Evolutionary conservation across 202 grass and related monocot genomes (phyloP).

Genomic region (Cymbopogon flexuosus): DNA sequence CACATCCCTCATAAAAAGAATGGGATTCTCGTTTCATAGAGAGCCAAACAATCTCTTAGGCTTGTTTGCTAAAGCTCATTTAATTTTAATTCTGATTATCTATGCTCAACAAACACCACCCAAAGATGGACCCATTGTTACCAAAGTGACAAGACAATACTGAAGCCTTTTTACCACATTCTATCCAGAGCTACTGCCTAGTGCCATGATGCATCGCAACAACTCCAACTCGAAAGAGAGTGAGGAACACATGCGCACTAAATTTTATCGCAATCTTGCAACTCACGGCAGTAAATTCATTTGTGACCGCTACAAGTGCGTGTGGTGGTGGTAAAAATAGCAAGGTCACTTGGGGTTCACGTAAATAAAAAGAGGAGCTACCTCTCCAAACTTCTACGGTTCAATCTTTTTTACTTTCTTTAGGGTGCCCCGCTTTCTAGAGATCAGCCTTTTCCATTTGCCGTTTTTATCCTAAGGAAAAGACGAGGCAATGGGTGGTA

Average conservation of each 20-base stretch:
- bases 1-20: too few species aligned
- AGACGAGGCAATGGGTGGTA: not conserved
- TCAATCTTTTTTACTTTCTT: not conserved
- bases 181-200: not conserved
- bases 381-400: not conserved
- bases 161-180: not conserved
- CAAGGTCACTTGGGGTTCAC: constrained; percentile 21
- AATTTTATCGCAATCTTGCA: constrained; percentile 21
- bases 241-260: not conserved
- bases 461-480: not conserved
- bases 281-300: constrained; percentile 12
- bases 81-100: too few species aligned
- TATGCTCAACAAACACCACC: not conserved
- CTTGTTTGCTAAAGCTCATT: too few species aligned
- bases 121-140: not conserved
- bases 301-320: not conserved
- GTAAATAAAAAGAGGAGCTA: not conserved
- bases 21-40: too few species aligned
- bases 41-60: too few species aligned
- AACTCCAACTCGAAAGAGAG: not conserved
- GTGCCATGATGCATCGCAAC: constrained; percentile 22
- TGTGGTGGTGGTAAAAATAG: not conserved
- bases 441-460: not conserved
- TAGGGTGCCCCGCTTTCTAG: not conserved
- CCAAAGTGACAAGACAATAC: not conserved